These are phyloP conservation scores for Sparassis latifolia DNA, from an alignment of 1,284 basidiomycete species.

Conservation along the genomic window DNA sequence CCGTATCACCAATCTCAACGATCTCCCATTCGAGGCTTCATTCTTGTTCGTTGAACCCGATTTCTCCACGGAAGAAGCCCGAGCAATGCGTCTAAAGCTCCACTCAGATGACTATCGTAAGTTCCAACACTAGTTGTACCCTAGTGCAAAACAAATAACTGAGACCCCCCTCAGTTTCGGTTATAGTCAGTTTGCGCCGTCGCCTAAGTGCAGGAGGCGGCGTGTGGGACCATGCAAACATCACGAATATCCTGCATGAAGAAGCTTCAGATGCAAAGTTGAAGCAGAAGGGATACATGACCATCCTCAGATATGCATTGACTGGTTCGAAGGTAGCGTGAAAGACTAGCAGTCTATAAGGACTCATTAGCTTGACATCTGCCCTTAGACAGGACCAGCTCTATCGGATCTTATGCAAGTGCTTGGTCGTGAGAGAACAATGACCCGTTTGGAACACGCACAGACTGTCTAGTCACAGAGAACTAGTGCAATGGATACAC, in stretches of 20 bases:
- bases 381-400: slow-evolving; percentile 39
- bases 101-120: slow-evolving; percentile 13
- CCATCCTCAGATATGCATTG: slow-evolving; percentile 66
- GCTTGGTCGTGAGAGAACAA: slow-evolving; percentile 32
- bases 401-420: slow-evolving; percentile 38
- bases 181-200: slow-evolving; percentile 8
- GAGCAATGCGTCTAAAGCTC: slow-evolving; percentile 45
- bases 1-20: slow-evolving; percentile 60
- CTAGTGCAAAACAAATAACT: background rate
- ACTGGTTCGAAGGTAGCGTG: slow-evolving; percentile 72
- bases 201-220: slow-evolving; percentile 6
- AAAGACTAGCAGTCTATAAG: slow-evolving; percentile 9
- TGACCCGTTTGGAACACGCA: slow-evolving; percentile 24
- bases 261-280: slow-evolving; percentile 35
- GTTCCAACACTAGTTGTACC: background rate
- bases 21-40: slow-evolving; percentile 59
- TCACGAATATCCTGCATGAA: slow-evolving; percentile 40
- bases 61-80: slow-evolving; percentile 47
- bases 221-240: slow-evolving; percentile 20
- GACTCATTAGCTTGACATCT: background rate
- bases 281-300: slow-evolving; percentile 58
- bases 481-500: background rate
- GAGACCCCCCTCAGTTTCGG: slow-evolving; percentile 8
- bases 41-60: slow-evolving; percentile 76
- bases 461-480: background rate